A percentile compares a stretch with the other conserved stretches of the same genome.
Conservation (phyloP, 306 rosid species). For the Prunus davidiana region DNA sequence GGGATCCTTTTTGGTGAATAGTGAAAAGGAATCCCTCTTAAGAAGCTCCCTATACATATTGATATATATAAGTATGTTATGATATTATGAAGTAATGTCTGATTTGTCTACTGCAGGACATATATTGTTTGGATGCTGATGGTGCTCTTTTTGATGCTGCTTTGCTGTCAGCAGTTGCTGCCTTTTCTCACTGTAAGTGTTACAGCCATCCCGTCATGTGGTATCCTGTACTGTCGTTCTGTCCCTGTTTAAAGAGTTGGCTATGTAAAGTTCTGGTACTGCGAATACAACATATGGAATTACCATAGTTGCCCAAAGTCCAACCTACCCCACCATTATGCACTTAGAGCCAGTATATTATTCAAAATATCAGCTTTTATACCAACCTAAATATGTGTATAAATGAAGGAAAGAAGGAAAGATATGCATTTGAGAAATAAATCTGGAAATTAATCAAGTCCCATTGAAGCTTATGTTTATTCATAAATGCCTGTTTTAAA, state of each 20-base stretch:
- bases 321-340: neutral
- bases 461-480: neutral
- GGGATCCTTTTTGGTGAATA: too few species aligned
- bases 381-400: neutral
- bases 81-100: neutral
- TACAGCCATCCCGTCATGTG: slow-evolving; percentile 20
- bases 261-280: neutral
- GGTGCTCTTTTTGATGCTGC: slow-evolving; percentile 90
- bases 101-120: slow-evolving; percentile 49
- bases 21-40: too few species aligned
- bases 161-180: slow-evolving; percentile 79
- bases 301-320: neutral
- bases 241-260: neutral
- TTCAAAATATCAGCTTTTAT: neutral
- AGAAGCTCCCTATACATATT: too few species aligned
- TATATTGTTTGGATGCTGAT: slow-evolving; percentile 91
- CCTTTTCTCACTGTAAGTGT: slow-evolving; percentile 74
- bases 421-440: too few species aligned
- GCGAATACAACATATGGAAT: neutral
- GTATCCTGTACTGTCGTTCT: neutral
- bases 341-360: neutral
- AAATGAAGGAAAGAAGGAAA: neutral
- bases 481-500: neutral
- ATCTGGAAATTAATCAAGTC: neutral
- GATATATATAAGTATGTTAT: slow-evolving; percentile 2